A percentile compares a stretch with the other conserved stretches of the same genome.
phyloP scores from a whole-genome alignment of 2,329 filamentous ascomycete species.

The Myriosclerotinia curreyana region DNA sequence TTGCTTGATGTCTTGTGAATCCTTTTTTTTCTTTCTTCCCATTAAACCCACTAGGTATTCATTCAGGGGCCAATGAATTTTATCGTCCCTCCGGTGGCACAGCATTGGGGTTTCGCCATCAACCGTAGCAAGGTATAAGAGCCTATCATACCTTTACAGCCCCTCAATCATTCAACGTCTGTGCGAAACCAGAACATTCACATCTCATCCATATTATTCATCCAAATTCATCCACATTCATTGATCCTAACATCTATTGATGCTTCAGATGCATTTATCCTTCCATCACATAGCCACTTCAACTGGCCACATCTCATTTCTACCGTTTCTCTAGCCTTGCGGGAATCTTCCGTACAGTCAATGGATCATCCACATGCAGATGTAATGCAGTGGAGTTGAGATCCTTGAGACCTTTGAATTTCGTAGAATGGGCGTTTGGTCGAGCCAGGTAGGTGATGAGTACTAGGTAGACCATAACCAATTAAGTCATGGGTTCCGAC shows the following conservation, averaged over 20 bases:
- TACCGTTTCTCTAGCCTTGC: constrained; percentile 3
- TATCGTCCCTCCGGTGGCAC: constrained; percentile 4
- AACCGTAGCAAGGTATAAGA: constrained; percentile 11
- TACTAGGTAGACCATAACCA: constrained; percentile 7
- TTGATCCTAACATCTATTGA: constrained; percentile 9
- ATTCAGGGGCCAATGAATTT: constrained; percentile 19
- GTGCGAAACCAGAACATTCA: not conserved
- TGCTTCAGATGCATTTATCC: constrained; percentile 21
- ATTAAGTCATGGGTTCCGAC: constrained; percentile 14
- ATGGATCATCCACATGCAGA: not conserved
- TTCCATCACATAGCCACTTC: constrained; percentile 12
- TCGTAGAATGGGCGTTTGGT: constrained; percentile 3
- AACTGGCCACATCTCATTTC: constrained; percentile 17
- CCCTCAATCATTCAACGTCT: constrained; percentile 10
- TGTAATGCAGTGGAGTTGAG: not conserved
- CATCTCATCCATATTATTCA: not conserved
- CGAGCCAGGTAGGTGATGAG: not conserved
- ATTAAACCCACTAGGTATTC: too few relatives aligned
- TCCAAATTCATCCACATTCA: not conserved
- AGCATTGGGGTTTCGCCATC: constrained; percentile 13
- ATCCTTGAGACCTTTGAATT: constrained; percentile 4
- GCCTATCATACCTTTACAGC: constrained; percentile 2
- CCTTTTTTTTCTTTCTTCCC: not conserved
- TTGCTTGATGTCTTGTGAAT: not conserved
- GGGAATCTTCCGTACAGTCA: not conserved